These are phyloP conservation scores for Colletotrichum viniferum DNA, from an alignment of 2,329 filamentous ascomycete species.

Conservation along the genomic window DNA sequence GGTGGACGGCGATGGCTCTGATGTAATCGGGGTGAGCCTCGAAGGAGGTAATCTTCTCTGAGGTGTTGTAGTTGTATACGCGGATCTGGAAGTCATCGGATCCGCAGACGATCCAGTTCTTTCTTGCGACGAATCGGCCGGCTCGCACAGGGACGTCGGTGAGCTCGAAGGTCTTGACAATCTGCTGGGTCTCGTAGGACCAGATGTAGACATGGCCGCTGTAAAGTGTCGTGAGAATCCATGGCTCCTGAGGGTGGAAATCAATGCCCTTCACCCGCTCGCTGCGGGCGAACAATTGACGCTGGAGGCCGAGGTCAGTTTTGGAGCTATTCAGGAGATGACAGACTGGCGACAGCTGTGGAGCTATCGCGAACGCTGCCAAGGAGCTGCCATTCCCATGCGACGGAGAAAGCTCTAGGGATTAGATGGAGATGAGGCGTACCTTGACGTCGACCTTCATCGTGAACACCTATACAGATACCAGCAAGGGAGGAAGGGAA, in stretches of 20 bases:
- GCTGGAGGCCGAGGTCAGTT: slow-evolving; percentile 31
- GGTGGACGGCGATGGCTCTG: slow-evolving; percentile 93
- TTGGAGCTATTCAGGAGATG: slow-evolving; percentile 2
- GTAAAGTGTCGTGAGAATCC: slow-evolving; percentile 95
- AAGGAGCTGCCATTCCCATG: not conserved
- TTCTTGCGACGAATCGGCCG: slow-evolving; percentile 93
- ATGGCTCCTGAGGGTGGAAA: slow-evolving; percentile 96
- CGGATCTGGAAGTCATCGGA: slow-evolving; percentile 81
- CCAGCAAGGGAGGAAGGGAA: slow-evolving; percentile 16
- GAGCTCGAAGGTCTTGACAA: slow-evolving; percentile 98
- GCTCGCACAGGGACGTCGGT: slow-evolving; percentile 98
- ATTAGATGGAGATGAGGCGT: not conserved
- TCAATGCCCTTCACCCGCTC: slow-evolving; percentile 98
- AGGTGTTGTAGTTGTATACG: slow-evolving; percentile 99
- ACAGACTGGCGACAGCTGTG: not conserved
- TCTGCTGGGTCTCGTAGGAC: slow-evolving; percentile 95
- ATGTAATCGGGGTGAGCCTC: slow-evolving; percentile 99
- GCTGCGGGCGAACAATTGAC: slow-evolving; percentile 71
- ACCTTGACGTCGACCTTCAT: slow-evolving; percentile 25
- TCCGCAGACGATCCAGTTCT: slow-evolving; percentile 99
- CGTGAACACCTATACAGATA: slow-evolving; percentile 1
- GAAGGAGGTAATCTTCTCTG: slow-evolving; percentile 96
- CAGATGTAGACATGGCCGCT: slow-evolving; percentile 97
- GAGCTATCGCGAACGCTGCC: not conserved
- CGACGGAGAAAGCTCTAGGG: not conserved